Percentiles rank a stretch among this genome's conserved stretches.
phyloP scores from a whole-genome alignment of 2,329 filamentous ascomycete genomes.

The Davidsoniella eucalypti region DNA sequence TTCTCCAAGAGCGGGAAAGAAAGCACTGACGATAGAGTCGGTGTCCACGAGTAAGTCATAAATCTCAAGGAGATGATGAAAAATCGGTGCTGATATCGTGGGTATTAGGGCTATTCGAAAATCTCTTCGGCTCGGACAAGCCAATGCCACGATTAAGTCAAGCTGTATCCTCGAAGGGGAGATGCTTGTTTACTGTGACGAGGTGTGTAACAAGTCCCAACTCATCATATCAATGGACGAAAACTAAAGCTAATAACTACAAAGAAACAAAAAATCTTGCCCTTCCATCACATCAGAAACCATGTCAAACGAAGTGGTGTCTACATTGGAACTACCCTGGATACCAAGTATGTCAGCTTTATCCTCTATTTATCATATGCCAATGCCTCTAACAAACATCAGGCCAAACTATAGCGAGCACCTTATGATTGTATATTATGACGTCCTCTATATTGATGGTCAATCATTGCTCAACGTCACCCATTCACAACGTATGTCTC shows the following conservation, averaged over 20 bases:
- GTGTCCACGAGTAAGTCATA: conserved; percentile 35
- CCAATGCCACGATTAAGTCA: conserved; percentile 40
- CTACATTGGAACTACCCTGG: conserved; percentile 48
- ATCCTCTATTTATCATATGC: conserved; percentile 14
- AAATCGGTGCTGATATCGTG: background rate
- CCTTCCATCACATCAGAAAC: conserved; percentile 70
- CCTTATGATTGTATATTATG: conserved; percentile 46
- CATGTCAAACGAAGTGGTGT: conserved; percentile 59
- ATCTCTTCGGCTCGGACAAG: conserved; percentile 44
- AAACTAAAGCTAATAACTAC: conserved; percentile 15
- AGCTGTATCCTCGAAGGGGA: conserved; percentile 74
- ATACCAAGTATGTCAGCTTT: conserved; percentile 38
- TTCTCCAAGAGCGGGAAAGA: conserved; percentile 91
- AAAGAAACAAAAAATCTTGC: conserved; percentile 44
- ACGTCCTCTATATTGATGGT: conserved; percentile 37
- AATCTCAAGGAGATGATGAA: background rate
- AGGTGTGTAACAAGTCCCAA: conserved; percentile 20
- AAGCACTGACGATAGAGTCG: conserved; percentile 53
- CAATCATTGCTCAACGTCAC: conserved; percentile 32
- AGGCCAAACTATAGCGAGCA: conserved; percentile 35
- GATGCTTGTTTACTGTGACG: conserved; percentile 59
- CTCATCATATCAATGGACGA: too few species aligned
- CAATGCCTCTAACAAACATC: too few species aligned
- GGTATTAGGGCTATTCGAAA: conserved; percentile 36
- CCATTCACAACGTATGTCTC: conserved; percentile 42